Percentiles rank a stretch among this genome's conserved stretches.
These are phyloP conservation scores for Rhodosporidiobolus odoratus DNA, from an alignment of 768 basidiomycete species.

Conservation along the genomic window DNA sequence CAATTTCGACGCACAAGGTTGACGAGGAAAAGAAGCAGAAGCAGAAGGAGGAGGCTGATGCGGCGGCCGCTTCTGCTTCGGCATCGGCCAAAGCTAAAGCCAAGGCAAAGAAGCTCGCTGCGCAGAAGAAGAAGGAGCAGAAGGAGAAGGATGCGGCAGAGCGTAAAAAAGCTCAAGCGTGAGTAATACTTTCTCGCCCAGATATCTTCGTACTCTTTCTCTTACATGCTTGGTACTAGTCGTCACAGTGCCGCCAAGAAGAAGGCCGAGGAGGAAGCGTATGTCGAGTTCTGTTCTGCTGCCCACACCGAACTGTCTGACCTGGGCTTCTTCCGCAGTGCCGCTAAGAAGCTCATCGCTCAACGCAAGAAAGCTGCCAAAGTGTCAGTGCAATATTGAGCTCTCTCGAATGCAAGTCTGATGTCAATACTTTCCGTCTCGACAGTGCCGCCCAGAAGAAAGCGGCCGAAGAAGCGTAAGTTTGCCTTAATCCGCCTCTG, in stretches of 20 bases:
- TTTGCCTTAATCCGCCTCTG: neutral
- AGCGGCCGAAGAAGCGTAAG: neutral
- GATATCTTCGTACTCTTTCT: neutral
- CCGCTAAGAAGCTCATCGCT: neutral
- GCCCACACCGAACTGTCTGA: neutral
- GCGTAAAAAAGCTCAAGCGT: neutral
- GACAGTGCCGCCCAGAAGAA: neutral
- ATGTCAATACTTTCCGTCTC: neutral
- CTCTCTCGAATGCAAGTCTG: too few species aligned
- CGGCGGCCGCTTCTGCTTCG: neutral
- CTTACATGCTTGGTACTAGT: neutral
- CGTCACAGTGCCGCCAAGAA: neutral
- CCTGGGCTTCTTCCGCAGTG: neutral
- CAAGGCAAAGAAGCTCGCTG: neutral
- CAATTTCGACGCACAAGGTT: neutral
- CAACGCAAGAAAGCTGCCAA: too few species aligned
- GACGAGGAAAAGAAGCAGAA: neutral
- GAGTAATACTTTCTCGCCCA: neutral
- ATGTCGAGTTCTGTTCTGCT: neutral
- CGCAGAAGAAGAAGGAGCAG: neutral
- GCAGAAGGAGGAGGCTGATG: neutral
- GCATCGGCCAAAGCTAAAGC: neutral
- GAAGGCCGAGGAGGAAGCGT: neutral
- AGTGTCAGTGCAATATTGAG: too few species aligned
- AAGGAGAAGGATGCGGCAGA: neutral